Conservation (phyloP, 1,139 yeast genomes). For the Zhuliangozyma parablackwelliae region DNA sequence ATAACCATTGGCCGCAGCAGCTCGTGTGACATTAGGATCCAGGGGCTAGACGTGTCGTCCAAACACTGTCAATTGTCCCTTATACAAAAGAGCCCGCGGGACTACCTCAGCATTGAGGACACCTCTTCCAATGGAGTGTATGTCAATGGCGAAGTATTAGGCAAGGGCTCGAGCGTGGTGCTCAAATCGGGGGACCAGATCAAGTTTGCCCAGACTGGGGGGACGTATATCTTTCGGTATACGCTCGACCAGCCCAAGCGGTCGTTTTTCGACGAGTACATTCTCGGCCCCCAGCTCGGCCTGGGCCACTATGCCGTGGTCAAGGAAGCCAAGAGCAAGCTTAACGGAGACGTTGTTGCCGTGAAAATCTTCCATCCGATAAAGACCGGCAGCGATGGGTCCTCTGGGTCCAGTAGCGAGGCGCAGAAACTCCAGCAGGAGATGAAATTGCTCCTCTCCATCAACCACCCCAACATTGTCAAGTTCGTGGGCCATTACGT, state of each 20-base stretch:
- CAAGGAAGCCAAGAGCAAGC: conserved; percentile 58
- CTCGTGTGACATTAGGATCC: conserved; percentile 52
- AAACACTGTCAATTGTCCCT: conserved; percentile 54
- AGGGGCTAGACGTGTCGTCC: conserved; percentile 63
- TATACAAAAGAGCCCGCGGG: conserved; percentile 24
- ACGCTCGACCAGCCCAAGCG: conserved; percentile 14
- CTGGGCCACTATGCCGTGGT: conserved; percentile 79
- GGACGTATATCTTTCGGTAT: conserved; percentile 55
- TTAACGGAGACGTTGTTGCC: conserved; percentile 59
- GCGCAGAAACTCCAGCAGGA: conserved; percentile 63
- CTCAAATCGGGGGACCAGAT: conserved; percentile 63
- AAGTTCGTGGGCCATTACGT: conserved; percentile 60
- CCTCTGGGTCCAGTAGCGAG: conserved; percentile 21
- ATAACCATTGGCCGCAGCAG: conserved; percentile 57
- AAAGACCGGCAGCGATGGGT: conserved; percentile 21
- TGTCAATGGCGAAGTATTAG: conserved; percentile 54
- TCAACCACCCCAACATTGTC: conserved; percentile 69
- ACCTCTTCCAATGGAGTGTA: conserved; percentile 65
- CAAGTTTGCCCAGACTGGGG: conserved; percentile 56
- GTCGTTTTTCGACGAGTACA: conserved; percentile 58
- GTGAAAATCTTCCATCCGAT: conserved; percentile 77
- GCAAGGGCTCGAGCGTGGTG: conserved; percentile 43
- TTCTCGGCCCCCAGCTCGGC: conserved; percentile 60
- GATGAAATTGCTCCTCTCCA: conserved; percentile 58
- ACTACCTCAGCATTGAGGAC: conserved; percentile 51